Evolutionary conservation across 805 yeast species (phyloP), one percentile per base, ranked within the genome.

Genomic region (Cyberlindnera petersonii): DNA sequence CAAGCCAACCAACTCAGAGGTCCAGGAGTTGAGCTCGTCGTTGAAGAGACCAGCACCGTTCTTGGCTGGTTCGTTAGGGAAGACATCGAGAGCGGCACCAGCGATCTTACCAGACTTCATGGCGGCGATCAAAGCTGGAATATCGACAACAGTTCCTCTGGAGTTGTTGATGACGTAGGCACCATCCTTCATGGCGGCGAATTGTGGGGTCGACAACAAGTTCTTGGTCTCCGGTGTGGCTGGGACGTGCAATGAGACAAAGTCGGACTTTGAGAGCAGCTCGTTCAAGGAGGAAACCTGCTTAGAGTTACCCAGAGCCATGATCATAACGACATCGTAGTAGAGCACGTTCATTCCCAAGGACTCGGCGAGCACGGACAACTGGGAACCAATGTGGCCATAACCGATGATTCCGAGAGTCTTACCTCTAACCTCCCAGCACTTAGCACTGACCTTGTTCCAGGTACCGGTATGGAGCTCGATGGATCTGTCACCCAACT

Each of bases 371-470:
- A 93, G 71, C 9, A 93, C 98, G 8, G 96, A 85, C 61, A 93
- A 79, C 70, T 93, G 98, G 35, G 98, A 71, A 55, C 98, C 98
- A 69, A 93, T 93, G 66, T 93, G 98, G 56, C 98, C 98, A 59
- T 93, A 93, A 53, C 98, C 98, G 27, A 93, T 74, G 58, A 93
- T 93, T 46, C 98, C 98, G 55, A 93, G 74, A 34, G 98, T 91
- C 68, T 93, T 93, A 52, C 98, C 98, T 71, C 98, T 85, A 53
- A 93, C 89, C 70, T 93, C 98, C 98, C 98, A 93, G 71, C 98
- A 93, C 65, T 77, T 88, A 51, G 86, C 74, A 56, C 85, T 73
- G 54, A 91, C 97, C 71, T 93, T 93, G 73, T 93, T 93, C 98
- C 98, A 93, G 47, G 91, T 81, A 50, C 97, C 97, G 39, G 91